phyloP scores from a whole-genome alignment of 1,139 yeast genomes.

The Geotrichum siamense region DNA sequence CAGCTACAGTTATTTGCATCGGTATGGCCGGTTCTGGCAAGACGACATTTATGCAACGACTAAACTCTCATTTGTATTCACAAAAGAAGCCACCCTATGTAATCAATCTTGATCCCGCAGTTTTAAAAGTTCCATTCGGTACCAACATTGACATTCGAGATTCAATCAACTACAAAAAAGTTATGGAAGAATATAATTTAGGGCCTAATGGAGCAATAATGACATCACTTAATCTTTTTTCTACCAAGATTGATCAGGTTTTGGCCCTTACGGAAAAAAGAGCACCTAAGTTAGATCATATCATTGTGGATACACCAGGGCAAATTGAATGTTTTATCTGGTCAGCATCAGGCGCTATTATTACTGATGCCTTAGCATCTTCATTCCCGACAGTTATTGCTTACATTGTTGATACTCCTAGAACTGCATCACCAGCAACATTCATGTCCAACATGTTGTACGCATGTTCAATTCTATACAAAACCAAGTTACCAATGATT shows the following conservation, averaged over 20 bases:
- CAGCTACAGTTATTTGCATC: conserved; percentile 54
- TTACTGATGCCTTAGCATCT: conserved; percentile 94
- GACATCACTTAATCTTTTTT: conserved; percentile 81
- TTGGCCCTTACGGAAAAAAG: conserved; percentile 77
- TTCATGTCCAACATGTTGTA: conserved; percentile 97
- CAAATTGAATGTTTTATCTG: conserved; percentile 92
- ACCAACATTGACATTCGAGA: conserved; percentile 95
- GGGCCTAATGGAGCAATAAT: conserved; percentile 99
- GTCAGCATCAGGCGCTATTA: conserved; percentile 93
- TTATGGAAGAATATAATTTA: conserved; percentile 80
- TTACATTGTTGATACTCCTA: conserved; percentile 92
- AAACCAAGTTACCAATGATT: conserved; percentile 94
- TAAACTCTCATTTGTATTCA: conserved; percentile 79
- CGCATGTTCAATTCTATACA: conserved; percentile 93
- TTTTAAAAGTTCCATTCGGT: conserved; percentile 81
- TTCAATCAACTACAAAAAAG: conserved; percentile 90
- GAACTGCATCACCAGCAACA: conserved; percentile 90
- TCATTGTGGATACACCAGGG: conserved; percentile 95
- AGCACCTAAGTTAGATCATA: conserved; percentile 51
- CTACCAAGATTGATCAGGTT: conserved; percentile 96
- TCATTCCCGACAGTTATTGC: conserved; percentile 94
- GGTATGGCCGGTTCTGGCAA: conserved; percentile 99
- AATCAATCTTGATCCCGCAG: conserved; percentile 94
- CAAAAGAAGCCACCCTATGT: conserved; percentile 69
- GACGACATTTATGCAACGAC: conserved; percentile 94